Percentiles rank a stretch among this genome's conserved stretches.
Evolutionary conservation across 306 rosid species (phyloP).

Genomic region (Trifolium repens): DNA sequence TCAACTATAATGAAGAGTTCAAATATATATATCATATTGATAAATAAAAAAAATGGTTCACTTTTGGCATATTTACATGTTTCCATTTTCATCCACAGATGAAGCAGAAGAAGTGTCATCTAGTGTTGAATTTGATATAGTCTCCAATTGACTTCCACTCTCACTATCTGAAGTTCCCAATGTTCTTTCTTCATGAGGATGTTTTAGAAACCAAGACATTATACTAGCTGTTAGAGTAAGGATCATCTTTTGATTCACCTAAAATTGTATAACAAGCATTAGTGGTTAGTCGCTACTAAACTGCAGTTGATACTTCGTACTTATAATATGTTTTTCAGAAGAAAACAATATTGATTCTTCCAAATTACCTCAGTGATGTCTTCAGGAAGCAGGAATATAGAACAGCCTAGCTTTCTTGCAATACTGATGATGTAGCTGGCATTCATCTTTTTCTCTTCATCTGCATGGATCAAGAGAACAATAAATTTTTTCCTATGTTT

Average conservation of each 20-base stretch:
- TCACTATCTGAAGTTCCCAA: conserved; percentile 74
- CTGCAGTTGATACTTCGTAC: neutral
- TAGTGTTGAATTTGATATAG: conserved; percentile 72
- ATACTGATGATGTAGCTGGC: conserved; percentile 95
- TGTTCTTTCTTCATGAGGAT: conserved; percentile 64
- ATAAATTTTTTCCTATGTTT: neutral
- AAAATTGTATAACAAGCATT: conserved; percentile 8
- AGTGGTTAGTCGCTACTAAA: neutral
- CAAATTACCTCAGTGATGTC: conserved; percentile 87
- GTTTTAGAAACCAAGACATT: conserved; percentile 91
- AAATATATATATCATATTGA: conserved; percentile 12
- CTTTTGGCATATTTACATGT: conserved; percentile 52
- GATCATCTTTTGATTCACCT: conserved; percentile 99
- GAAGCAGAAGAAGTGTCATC: conserved; percentile 96
- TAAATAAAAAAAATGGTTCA: conserved; percentile 28
- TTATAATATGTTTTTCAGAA: neutral
- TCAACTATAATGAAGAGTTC: conserved; percentile 44
- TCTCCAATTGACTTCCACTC: conserved; percentile 62
- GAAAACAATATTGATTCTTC: conserved; percentile 18
- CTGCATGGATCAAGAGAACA: conserved; percentile 46
- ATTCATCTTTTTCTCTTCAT: conserved; percentile 93
- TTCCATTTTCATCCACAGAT: conserved; percentile 73
- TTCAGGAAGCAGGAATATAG: conserved; percentile 95
- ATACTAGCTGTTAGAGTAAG: conserved; percentile 95
- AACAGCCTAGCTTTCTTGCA: conserved; percentile 98